Base-by-base conservation (phyloP, 2,329 filamentous ascomycete genomes). In the Pyrenophora graminea region DNA sequence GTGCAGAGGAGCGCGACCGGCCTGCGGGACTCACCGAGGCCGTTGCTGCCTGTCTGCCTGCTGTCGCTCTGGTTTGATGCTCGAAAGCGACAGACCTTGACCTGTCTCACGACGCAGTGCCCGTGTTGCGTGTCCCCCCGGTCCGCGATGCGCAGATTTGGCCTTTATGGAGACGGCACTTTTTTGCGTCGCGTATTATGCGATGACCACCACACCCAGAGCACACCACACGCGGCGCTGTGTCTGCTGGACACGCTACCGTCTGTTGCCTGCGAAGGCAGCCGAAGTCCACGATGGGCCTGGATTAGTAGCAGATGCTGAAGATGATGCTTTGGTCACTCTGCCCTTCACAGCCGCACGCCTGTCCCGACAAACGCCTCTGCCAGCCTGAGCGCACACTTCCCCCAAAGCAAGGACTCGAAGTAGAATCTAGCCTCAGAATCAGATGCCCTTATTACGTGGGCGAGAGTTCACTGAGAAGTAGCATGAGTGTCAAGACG, bases 371-470 rank as follows among this genome's bases (percentile, higher is more conserved):
- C 58, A 63, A 64, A 68, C 59, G 58, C 60, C 63, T 65, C 66
- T 58, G 63, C 67, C 61, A 61, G 61, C 62, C 62, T 59, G 56
- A 65, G 55, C 58, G 61, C 63, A 64, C 63, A 61, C 61, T 58
- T 64, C 60, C 64, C 60, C 56, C 66, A 66, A 65, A 64, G 63
- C 61, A 65, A 61, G 59, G 63, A 62, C 58, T 60, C 59, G 59
- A 59, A 63, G 56, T 39, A 53, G 62, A 67, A 63, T 67, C 66
- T 69, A 71, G 64, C 59, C 53, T 65, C 55, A 67, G 59, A 67
- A 68, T 60, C 67, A 71, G 66, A 71, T 58, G 68, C 70, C 70
- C 70, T 71, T 30, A 70, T 70, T 70, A 70, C 51, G 60, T 64
- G 69, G 70, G 70, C 70, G 55, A 59, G 58, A 63, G 57, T 63